Base-by-base conservation (phyloP, 306 rosid genomes). In the Medicago lupulina region DNA sequence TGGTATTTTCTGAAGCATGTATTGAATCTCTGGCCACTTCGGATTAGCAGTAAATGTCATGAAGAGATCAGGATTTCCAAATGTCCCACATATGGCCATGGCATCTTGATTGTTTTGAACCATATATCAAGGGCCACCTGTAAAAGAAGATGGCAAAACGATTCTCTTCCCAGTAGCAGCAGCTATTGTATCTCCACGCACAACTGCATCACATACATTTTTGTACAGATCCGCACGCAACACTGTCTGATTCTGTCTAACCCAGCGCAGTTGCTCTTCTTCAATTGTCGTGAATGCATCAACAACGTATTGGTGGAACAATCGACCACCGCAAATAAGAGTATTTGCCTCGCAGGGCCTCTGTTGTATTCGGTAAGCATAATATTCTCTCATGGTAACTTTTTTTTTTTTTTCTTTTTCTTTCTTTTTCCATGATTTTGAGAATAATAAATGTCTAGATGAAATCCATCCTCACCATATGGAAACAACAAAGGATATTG, bases 401-500 rank as follows among this genome's bases (percentile, higher is more conserved):
- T 50, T 51, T 0, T 31, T n/a, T 31, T 2, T 1, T 16, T 50
- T 0, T 15, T 16, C 1, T 3, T 2, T 6, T 15, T 28, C 0
- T 7, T 49, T 1, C 2, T 2, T 4, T 16, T 0, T 1, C 28
- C 28, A 25, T 25, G 25, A 1, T 28, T 44, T 6, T 36, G 9
- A 17, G 9, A 71, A 53, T 41, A 41, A 0, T 1, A 4, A 2
- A 71, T 51, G 1, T 17, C 34, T 8, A n/a, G 8, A 11, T 53
- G 47, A 36, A n/a, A 53, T n/a, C 64, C 75, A 53, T 71, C 75
- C 9, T 71, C 63, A 1, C 75, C 75, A 17, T 71, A 53, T 2
- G 75, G 50, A 11, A 71, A 71, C 17, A 71, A 16, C 23, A 71
- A 3, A 2, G 75, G 75, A 38, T 71, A 71, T 17, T 71, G 75